phyloP scores from a whole-genome alignment of 2,329 filamentous ascomycete genomes.

The Biscogniauxia marginata region DNA sequence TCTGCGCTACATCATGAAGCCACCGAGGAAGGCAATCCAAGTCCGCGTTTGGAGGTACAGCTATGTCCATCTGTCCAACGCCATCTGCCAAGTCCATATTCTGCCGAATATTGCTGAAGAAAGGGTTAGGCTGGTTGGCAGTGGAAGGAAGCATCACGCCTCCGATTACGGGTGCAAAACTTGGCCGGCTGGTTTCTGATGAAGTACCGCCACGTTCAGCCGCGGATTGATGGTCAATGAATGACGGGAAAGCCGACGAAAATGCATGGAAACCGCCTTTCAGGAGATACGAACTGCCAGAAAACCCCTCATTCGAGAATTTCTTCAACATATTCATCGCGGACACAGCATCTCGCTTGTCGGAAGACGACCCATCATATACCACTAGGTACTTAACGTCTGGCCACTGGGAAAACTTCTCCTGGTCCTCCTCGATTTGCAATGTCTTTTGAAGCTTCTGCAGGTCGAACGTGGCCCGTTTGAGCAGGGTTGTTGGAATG shows the following conservation, averaged over 20 bases:
- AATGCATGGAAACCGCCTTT: conserved; percentile 81
- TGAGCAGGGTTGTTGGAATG: conserved; percentile 90
- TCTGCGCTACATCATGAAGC: conserved; percentile 68
- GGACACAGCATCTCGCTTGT: conserved; percentile 76
- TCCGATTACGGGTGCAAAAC: conserved; percentile 75
- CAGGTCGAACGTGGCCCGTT: conserved; percentile 85
- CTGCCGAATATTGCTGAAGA: conserved; percentile 94
- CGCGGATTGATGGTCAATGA: conserved; percentile 55
- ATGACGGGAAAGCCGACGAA: conserved; percentile 60
- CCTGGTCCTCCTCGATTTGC: conserved; percentile 65
- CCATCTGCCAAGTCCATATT: conserved; percentile 94
- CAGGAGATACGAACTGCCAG: conserved; percentile 71
- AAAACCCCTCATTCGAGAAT: conserved; percentile 81
- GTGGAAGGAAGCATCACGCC: conserved; percentile 78
- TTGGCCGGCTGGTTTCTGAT: conserved; percentile 44
- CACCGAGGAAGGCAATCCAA: conserved; percentile 66
- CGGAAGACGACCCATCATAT: conserved; percentile 76
- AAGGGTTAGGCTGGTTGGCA: conserved; percentile 73
- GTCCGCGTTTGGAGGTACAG: conserved; percentile 45
- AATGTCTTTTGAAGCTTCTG: conserved; percentile 87
- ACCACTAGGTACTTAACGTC: conserved; percentile 76
- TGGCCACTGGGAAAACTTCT: conserved; percentile 74
- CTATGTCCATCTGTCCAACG: conserved; percentile 75
- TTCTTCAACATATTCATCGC: conserved; percentile 91
- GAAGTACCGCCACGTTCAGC: conserved; percentile 51